These are phyloP conservation scores for Scheffersomyces lignosus DNA, from an alignment of 805 yeast species.

Conservation along the genomic window DNA sequence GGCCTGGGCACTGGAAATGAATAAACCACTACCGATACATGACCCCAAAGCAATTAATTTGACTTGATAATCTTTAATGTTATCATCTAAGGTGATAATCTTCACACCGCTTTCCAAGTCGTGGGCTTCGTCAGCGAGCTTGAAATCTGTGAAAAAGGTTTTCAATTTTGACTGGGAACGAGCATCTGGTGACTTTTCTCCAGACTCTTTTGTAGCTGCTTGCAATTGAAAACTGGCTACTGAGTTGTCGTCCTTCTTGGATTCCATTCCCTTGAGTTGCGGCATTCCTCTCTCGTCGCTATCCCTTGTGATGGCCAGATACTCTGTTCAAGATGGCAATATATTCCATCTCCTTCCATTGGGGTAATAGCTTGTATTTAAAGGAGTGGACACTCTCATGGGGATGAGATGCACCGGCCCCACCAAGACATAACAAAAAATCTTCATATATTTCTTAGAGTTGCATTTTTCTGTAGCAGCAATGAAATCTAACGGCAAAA, in stretches of 20 bases:
- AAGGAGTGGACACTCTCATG: no score
- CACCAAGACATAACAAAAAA: no score
- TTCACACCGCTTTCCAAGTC: constrained; percentile 6
- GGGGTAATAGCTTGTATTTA: no score
- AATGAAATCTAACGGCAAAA: no score
- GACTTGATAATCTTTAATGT: constrained; percentile 10
- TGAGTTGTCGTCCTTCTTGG: constrained; percentile 3
- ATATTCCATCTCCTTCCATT: no score
- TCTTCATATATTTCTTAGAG: no score
- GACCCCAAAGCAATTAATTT: constrained; percentile 19
- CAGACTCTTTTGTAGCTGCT: background rate
- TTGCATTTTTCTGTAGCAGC: no score
- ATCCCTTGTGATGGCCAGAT: no score
- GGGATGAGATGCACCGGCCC: no score
- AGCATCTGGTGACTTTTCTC: constrained; percentile 1
- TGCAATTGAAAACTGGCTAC: background rate
- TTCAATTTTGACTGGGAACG: constrained; percentile 2
- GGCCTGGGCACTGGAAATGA: constrained; percentile 16
- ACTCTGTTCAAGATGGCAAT: no score
- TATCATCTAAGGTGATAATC: constrained; percentile 10
- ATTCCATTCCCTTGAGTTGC: no score
- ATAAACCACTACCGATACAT: constrained; percentile 21
- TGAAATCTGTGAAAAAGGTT: constrained; percentile 7
- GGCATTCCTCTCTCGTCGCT: no score
- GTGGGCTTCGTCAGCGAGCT: constrained; percentile 1